Evolutionary conservation across 1,139 yeast species (phyloP).

Genomic region (Pichiaceae sp.): DNA sequence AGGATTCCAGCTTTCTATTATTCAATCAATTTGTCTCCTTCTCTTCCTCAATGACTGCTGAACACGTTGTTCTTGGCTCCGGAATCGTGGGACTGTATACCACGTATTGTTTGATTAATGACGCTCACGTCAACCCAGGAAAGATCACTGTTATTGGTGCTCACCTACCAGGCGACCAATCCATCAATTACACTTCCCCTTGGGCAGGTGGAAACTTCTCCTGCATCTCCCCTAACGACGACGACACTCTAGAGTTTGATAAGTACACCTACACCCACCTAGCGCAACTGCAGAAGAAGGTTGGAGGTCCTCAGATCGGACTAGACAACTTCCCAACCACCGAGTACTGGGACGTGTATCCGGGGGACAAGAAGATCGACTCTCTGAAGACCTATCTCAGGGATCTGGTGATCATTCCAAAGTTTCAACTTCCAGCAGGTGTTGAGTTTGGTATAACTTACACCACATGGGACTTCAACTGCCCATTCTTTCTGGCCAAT

Average conservation of each 20-base stretch:
- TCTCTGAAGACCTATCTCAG: slow-evolving; percentile 38
- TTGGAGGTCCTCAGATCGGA: slow-evolving; percentile 50
- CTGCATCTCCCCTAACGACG: slow-evolving; percentile 53
- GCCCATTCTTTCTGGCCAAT: slow-evolving; percentile 47
- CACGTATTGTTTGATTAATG: slow-evolving; percentile 40
- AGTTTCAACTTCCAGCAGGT: slow-evolving; percentile 35
- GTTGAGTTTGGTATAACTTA: slow-evolving; percentile 45
- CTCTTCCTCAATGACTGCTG: too few relatives aligned
- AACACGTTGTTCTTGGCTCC: slow-evolving; percentile 25
- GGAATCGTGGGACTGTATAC: slow-evolving; percentile 71
- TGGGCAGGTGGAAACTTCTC: slow-evolving; percentile 76
- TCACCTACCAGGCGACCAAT: slow-evolving; percentile 65
- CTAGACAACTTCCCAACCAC: slow-evolving; percentile 44
- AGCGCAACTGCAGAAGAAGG: slow-evolving; percentile 30
- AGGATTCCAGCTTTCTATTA: background rate
- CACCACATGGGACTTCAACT: slow-evolving; percentile 58
- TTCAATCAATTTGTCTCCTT: background rate
- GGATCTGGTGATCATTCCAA: slow-evolving; percentile 29
- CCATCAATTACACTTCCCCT: slow-evolving; percentile 65
- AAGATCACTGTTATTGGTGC: slow-evolving; percentile 55
- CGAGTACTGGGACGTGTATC: slow-evolving; percentile 46
- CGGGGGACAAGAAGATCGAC: slow-evolving; percentile 33
- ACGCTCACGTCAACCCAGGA: slow-evolving; percentile 32
- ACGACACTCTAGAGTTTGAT: slow-evolving; percentile 43
- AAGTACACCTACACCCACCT: slow-evolving; percentile 46